Evolutionary conservation across 1,139 yeast genomes (phyloP).

Genomic region (Protomyces pachydermus): DNA sequence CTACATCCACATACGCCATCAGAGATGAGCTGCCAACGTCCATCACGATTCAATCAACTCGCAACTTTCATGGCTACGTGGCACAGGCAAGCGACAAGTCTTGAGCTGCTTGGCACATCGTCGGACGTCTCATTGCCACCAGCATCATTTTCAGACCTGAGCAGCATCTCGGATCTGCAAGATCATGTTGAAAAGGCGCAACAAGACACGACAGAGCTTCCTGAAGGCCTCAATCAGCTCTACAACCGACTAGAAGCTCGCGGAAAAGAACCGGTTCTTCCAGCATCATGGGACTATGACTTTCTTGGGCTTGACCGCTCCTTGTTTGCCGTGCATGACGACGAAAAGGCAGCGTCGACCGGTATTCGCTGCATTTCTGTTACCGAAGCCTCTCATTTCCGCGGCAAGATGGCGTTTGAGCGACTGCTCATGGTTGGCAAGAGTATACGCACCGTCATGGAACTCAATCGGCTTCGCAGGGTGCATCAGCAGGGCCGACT

Average conservation of each 20-base stretch:
- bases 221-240: constrained; percentile 10
- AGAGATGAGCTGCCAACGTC: too few species aligned
- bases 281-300: constrained; percentile 26
- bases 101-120: too few species aligned
- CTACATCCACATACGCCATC: too few species aligned
- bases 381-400: neutral
- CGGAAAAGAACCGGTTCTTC: constrained; percentile 22
- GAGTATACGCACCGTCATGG: constrained; percentile 5
- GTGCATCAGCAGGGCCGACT: neutral
- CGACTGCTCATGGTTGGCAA: constrained; percentile 12
- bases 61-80: too few species aligned
- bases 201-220: neutral
- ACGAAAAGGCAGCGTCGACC: neutral
- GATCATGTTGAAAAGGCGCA: too few species aligned
- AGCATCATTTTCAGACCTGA: too few species aligned
- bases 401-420: constrained; percentile 26
- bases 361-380: neutral
- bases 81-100: too few species aligned
- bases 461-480: neutral
- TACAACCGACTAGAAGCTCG: constrained; percentile 9
- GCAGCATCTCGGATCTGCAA: too few species aligned
- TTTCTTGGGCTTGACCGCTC: constrained; percentile 14
- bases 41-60: too few species aligned
- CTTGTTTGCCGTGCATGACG: constrained; percentile 4
- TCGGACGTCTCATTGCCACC: too few species aligned